Evolutionary conservation across 2,329 filamentous ascomycete species (phyloP).

Genomic region (Fusarium tupiense): DNA sequence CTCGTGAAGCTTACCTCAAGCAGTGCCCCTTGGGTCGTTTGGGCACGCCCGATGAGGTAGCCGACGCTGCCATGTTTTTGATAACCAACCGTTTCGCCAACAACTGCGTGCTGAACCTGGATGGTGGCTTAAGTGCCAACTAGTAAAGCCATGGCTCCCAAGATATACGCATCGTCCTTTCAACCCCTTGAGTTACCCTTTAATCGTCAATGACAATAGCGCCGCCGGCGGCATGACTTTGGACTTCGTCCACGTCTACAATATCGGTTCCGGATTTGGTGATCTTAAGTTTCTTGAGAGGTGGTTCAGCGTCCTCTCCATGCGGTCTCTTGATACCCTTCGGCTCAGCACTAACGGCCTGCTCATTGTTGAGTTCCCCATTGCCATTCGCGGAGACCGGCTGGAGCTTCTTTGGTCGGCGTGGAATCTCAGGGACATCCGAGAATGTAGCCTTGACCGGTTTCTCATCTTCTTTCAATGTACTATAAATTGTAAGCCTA

Average conservation of each 20-base stretch:
- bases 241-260: conserved; percentile 59
- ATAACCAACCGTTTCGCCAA: conserved; percentile 83
- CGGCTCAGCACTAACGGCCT: conserved; percentile 46
- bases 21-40: conserved; percentile 74
- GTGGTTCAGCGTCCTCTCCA: conserved; percentile 54
- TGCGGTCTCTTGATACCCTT: conserved; percentile 59
- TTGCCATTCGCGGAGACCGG: conserved; percentile 53
- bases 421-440: conserved; percentile 61
- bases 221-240: conserved; percentile 54
- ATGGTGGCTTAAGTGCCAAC: conserved; percentile 80
- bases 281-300: conserved; percentile 61
- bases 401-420: conserved; percentile 58
- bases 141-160: conserved; percentile 48
- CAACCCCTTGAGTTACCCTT: conserved; percentile 29
- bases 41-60: conserved; percentile 75
- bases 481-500: conserved; percentile 51
- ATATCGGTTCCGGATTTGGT: conserved; percentile 51
- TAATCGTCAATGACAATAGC: conserved; percentile 74
- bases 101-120: conserved; percentile 86
- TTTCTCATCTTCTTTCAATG: conserved; percentile 58
- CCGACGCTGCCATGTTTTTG: conserved; percentile 83
- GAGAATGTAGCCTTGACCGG: conserved; percentile 61
- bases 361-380: conserved; percentile 55
- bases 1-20: conserved; percentile 52
- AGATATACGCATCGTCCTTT: conserved; percentile 15